Conservation (phyloP, 495 filamentous ascomycete species). For the Elasticomyces elasticus region DNA sequence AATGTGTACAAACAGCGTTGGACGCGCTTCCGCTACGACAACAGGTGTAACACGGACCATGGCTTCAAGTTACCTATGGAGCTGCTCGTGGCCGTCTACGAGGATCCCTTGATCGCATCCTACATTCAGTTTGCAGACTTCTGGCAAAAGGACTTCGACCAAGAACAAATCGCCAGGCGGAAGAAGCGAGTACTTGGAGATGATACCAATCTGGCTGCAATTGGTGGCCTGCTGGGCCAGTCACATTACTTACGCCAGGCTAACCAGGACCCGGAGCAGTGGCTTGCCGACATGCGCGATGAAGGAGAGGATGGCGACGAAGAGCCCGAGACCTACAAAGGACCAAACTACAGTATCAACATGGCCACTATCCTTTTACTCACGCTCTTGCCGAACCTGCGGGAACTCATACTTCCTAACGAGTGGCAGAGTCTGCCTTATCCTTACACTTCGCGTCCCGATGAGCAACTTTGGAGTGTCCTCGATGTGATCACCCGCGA, state of each 20-base stretch:
- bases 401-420: not conserved
- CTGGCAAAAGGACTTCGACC: not conserved
- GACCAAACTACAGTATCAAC: not conserved
- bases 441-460: not conserved
- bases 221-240: not conserved
- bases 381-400: not conserved
- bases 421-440: not conserved
- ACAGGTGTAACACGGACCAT: constrained; percentile 11
- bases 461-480: not conserved
- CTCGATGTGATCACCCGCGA: not conserved
- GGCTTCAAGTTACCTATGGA: constrained; percentile 18
- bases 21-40: constrained; percentile 1
- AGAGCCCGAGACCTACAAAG: no score
- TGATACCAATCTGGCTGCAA: not conserved
- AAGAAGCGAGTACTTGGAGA: not conserved
- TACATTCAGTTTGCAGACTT: constrained; percentile 20
- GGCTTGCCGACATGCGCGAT: no score
- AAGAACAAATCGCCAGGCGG: not conserved
- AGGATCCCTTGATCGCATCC: constrained; percentile 31
- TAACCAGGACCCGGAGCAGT: not conserved
- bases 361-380: not conserved
- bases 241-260: not conserved
- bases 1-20: constrained; percentile 16
- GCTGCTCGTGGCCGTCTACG: constrained; percentile 28
- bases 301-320: no score